Conservation (phyloP, 768 basidiomycete species). For the Mycena leptocephala region DNA sequence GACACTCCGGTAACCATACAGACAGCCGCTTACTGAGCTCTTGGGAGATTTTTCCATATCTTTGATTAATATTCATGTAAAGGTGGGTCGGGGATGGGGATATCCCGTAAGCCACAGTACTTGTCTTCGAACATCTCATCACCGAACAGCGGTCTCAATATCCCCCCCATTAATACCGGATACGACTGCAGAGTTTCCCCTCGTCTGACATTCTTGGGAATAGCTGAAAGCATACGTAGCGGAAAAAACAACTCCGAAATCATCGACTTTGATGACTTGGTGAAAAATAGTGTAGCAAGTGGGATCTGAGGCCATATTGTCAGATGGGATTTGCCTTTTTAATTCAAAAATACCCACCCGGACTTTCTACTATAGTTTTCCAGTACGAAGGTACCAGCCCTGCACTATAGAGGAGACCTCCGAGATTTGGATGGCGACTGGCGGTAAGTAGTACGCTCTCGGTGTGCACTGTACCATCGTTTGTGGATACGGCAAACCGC, state of each 20-base stretch:
- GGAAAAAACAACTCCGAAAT: background rate
- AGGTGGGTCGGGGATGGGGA: too few species aligned
- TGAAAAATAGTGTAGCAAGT: background rate
- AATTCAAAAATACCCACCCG: background rate
- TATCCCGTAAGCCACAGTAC: too few species aligned
- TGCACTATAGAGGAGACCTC: background rate
- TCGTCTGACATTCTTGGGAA: too few species aligned
- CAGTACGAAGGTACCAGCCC: background rate
- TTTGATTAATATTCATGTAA: too few species aligned
- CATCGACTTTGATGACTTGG: background rate
- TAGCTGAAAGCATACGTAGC: background rate
- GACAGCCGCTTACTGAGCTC: too few species aligned
- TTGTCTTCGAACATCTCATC: too few species aligned
- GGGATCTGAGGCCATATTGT: background rate
- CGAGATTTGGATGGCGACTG: background rate
- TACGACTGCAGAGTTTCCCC: too few species aligned
- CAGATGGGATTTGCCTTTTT: background rate
- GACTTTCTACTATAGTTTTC: background rate
- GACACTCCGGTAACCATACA: too few species aligned
- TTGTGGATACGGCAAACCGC: background rate
- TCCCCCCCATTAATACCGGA: too few species aligned
- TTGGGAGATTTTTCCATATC: too few species aligned
- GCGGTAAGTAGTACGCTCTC: background rate
- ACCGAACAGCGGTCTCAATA: too few species aligned
- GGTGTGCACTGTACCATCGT: background rate